These are phyloP conservation scores for Metschnikowia amazonensis DNA, from an alignment of 805 yeast genomes.

Conservation along the genomic window DNA sequence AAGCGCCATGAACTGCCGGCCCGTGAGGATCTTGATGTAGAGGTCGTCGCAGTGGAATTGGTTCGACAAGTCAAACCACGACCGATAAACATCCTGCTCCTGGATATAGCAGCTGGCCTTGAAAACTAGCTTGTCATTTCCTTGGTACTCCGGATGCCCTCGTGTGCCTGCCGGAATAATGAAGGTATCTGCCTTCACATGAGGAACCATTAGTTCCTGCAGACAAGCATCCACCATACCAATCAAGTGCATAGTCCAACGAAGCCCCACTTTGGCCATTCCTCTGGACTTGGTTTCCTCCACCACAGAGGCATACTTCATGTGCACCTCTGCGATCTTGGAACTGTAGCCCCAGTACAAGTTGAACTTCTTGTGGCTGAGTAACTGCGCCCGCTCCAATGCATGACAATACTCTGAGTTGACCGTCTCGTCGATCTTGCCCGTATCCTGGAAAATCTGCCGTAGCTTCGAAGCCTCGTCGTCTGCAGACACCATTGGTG, in stretches of 20 bases:
- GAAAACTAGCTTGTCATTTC: slow-evolving; percentile 3
- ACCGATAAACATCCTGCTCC: slow-evolving; percentile 5
- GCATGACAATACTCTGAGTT: slow-evolving; percentile 33
- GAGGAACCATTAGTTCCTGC: slow-evolving; percentile 25
- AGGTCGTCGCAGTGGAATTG: slow-evolving; percentile 15
- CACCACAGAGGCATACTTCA: slow-evolving; percentile 24
- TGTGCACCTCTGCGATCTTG: slow-evolving; percentile 23
- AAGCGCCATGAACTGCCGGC: slow-evolving; percentile 13
- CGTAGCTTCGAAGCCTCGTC: slow-evolving; percentile 6
- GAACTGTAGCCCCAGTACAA: slow-evolving; percentile 32
- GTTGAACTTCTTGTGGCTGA: slow-evolving; percentile 25
- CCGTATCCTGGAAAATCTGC: slow-evolving; percentile 29
- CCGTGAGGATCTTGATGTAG: slow-evolving; percentile 12
- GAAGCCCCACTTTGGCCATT: slow-evolving; percentile 17
- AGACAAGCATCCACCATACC: slow-evolving; percentile 18
- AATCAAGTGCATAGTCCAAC: slow-evolving; percentile 15
- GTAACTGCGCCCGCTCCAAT: slow-evolving; percentile 25
- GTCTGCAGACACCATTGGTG: slow-evolving; percentile 7
- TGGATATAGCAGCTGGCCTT: slow-evolving; percentile 13
- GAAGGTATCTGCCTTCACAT: slow-evolving; percentile 19
- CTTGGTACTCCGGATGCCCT: slow-evolving; percentile 28
- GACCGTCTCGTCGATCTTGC: slow-evolving; percentile 22
- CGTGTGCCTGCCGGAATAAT: slow-evolving; percentile 25
- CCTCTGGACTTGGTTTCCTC: slow-evolving; percentile 22
- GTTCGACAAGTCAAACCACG: slow-evolving; percentile 18